phyloP scores from a whole-genome alignment of 805 yeast species.

The Suhomyces canberraensis region DNA sequence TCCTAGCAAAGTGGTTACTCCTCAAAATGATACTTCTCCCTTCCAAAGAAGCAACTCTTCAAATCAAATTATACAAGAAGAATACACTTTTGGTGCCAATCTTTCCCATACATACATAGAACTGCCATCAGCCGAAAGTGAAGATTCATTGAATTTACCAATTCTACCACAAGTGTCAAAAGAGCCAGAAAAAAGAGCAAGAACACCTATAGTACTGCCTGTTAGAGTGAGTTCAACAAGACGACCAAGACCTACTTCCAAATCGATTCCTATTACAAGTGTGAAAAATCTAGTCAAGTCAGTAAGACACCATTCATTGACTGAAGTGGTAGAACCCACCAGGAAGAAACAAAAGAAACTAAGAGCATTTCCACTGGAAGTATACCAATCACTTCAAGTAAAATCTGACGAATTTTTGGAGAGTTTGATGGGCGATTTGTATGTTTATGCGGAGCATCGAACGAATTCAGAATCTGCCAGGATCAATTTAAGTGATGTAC shows the following conservation, averaged over 20 bases:
- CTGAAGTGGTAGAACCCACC: neutral
- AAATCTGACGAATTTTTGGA: constrained; percentile 31
- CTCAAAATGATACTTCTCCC: neutral
- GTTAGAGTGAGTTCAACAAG: neutral
- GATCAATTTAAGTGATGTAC: constrained; percentile 33
- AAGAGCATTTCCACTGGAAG: constrained; percentile 10
- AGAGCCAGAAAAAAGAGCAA: neutral
- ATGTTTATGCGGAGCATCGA: constrained; percentile 34
- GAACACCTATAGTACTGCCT: neutral
- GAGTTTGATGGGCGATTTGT: constrained; percentile 30
- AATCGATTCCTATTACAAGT: constrained; percentile 10
- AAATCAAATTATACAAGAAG: constrained; percentile 12
- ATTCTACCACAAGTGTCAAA: neutral
- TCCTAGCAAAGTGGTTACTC: neutral
- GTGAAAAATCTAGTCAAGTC: constrained; percentile 17
- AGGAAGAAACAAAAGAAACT: constrained; percentile 3
- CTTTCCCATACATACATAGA: constrained; percentile 5
- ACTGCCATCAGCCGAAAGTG: neutral
- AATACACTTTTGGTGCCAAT: constrained; percentile 10
- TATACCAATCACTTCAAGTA: constrained; percentile 19
- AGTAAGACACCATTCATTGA: constrained; percentile 3
- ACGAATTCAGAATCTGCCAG: constrained; percentile 17
- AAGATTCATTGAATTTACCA: constrained; percentile 1
- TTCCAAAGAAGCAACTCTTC: constrained; percentile 4
- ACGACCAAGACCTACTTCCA: neutral